Evolutionary conservation across 352 stramenopile genomes (phyloP).

Genomic region (Pythium pectinolyticum): DNA sequence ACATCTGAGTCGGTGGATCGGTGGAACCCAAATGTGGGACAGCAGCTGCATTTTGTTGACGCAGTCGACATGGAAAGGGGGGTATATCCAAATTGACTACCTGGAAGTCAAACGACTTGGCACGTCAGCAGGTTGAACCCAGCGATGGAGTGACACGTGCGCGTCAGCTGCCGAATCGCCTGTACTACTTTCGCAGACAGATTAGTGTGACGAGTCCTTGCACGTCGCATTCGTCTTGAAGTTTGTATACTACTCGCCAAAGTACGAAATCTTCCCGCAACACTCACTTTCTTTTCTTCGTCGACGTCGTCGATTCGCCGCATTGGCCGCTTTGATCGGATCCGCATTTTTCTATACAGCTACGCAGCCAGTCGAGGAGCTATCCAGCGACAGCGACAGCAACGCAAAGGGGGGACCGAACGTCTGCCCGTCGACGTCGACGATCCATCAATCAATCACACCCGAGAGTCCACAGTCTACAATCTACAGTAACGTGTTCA

Average conservation of each 20-base stretch:
- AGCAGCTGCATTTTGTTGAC: conserved; percentile 2
- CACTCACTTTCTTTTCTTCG: too few relatives aligned
- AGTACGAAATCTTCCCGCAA: too few relatives aligned
- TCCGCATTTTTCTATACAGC: background rate
- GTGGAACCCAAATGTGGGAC: background rate
- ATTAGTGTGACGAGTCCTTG: too few relatives aligned
- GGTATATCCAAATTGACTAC: conserved; percentile 1
- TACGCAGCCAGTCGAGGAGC: background rate
- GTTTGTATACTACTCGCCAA: conserved; percentile 15
- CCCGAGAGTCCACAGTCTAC: too few relatives aligned
- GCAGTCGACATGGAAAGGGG: background rate
- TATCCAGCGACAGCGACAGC: too few relatives aligned
- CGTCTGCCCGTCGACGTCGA: too few relatives aligned
- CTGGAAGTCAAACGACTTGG: background rate
- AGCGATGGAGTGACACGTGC: conserved; percentile 17
- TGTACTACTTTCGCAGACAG: conserved; percentile 1
- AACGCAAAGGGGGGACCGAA: too few relatives aligned
- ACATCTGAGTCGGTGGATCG: background rate
- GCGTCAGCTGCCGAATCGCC: conserved; percentile 16
- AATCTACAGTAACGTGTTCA: too few relatives aligned
- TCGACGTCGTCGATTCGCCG: too few relatives aligned
- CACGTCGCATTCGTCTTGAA: background rate
- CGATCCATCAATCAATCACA: too few relatives aligned
- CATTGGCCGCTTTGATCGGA: too few relatives aligned
- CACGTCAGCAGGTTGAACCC: conserved; percentile 13